phyloP scores from a whole-genome alignment of 2,329 filamentous ascomycete species.

The Sarocladiaceae sp. region DNA sequence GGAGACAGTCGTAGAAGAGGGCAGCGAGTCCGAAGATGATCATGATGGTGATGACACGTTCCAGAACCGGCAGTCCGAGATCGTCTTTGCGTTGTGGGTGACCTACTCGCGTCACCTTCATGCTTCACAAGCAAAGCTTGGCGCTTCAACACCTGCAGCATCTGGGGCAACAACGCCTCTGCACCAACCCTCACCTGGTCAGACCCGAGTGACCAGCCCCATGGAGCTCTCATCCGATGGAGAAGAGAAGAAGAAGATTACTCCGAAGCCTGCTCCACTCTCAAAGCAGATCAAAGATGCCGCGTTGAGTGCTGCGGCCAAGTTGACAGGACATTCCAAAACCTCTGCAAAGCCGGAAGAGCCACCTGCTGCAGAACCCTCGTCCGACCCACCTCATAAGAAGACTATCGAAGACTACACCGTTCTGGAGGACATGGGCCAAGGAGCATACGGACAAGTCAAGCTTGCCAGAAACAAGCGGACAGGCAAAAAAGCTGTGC shows the following conservation, averaged over 20 bases:
- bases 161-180: constrained; percentile 67
- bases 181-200: constrained; percentile 74
- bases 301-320: constrained; percentile 50
- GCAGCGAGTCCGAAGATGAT: constrained; percentile 39
- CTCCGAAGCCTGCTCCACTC: constrained; percentile 42
- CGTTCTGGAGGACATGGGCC: constrained; percentile 96
- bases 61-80: constrained; percentile 54
- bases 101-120: constrained; percentile 94
- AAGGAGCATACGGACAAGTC: constrained; percentile 96
- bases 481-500: constrained; percentile 76
- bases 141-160: constrained; percentile 47
- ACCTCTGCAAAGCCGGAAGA: constrained; percentile 19
- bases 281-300: constrained; percentile 55
- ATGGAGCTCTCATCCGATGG: constrained; percentile 52
- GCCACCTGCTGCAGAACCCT: constrained; percentile 28
- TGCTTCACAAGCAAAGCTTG: constrained; percentile 50
- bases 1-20: constrained; percentile 57
- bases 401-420: constrained; percentile 87
- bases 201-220: constrained; percentile 55
- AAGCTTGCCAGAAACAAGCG: constrained; percentile 88
- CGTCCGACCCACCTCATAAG: constrained; percentile 47
- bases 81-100: constrained; percentile 94
- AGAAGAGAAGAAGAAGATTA: constrained; percentile 36
- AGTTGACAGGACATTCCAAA: constrained; percentile 40
- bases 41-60: background rate